Evolutionary conservation across 257 asterid species (phyloP).

Genomic region (Mentha longifolia): DNA sequence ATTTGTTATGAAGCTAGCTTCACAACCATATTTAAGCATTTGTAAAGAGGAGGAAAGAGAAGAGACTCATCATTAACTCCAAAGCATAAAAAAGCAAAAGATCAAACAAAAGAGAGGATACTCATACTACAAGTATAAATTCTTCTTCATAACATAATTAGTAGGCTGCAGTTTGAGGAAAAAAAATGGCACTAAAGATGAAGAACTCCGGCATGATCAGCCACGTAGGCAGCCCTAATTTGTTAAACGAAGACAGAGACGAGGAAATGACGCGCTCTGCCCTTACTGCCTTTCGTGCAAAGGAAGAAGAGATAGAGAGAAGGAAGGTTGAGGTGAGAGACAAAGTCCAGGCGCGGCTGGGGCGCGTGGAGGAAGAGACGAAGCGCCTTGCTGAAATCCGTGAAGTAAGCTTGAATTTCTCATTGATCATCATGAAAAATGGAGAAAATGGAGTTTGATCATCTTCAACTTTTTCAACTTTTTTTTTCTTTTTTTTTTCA

Average conservation of each 20-base stretch:
- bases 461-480: too few relatives aligned
- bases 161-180: neutral
- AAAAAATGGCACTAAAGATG: slow-evolving; percentile 20
- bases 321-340: slow-evolving; percentile 63
- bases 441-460: too few relatives aligned
- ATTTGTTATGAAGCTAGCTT: slow-evolving; percentile 49
- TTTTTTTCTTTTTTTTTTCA: too few relatives aligned
- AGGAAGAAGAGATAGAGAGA: slow-evolving; percentile 89
- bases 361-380: slow-evolving; percentile 87
- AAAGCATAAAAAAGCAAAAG: slow-evolving; percentile 25
- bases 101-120: neutral
- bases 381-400: slow-evolving; percentile 79
- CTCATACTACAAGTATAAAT: slow-evolving; percentile 3
- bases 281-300: slow-evolving; percentile 65
- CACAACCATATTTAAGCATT: slow-evolving; percentile 44
- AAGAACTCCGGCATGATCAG: slow-evolving; percentile 60
- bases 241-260: slow-evolving; percentile 59
- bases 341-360: slow-evolving; percentile 71
- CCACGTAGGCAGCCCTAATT: slow-evolving; percentile 50
- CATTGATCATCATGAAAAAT: too few relatives aligned
- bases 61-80: slow-evolving; percentile 37
- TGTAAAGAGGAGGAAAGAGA: slow-evolving; percentile 45
- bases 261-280: slow-evolving; percentile 85
- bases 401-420: slow-evolving; percentile 48
- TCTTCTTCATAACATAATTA: neutral